Conservation (phyloP, 495 filamentous ascomycete species). For the Lasiosphaeriaceae sp. region DNA sequence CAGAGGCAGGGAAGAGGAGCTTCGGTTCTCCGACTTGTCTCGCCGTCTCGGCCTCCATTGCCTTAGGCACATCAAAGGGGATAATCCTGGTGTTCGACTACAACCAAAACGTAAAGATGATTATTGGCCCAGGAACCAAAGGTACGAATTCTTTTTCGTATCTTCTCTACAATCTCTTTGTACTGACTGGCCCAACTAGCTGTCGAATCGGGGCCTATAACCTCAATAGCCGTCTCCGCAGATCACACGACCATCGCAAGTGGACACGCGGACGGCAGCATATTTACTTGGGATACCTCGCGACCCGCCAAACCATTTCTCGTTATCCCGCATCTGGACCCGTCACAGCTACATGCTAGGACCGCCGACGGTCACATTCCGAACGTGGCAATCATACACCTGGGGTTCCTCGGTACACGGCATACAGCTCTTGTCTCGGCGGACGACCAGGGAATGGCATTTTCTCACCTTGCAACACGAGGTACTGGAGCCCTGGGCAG, state of each 20-base stretch:
- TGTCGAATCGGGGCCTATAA: conserved; percentile 84
- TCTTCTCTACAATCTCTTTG: not conserved
- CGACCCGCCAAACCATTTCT: conserved; percentile 81
- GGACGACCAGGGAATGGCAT: conserved; percentile 93
- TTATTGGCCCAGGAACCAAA: conserved; percentile 92
- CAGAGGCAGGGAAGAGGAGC: conserved; percentile 88
- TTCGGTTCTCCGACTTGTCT: conserved; percentile 92
- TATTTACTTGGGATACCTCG: conserved; percentile 95
- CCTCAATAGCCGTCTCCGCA: conserved; percentile 83
- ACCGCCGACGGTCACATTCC: conserved; percentile 77
- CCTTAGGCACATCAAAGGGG: conserved; percentile 88
- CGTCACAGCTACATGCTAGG: conserved; percentile 58
- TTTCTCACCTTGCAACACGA: conserved; percentile 90
- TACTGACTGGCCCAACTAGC: conserved; percentile 47
- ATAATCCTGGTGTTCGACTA: conserved; percentile 96
- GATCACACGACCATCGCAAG: conserved; percentile 88
- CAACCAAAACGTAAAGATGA: conserved; percentile 86
- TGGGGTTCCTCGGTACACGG: conserved; percentile 91
- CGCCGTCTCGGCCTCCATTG: conserved; percentile 83
- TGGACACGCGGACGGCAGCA: conserved; percentile 84
- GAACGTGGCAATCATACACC: conserved; percentile 72
- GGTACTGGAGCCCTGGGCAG: conserved; percentile 83
- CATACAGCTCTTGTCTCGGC: conserved; percentile 98
- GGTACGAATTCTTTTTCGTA: conserved; percentile 47
- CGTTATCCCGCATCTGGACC: conserved; percentile 72